phyloP scores from a whole-genome alignment of 495 filamentous ascomycete genomes.

The Aspergillus bridgeri region DNA sequence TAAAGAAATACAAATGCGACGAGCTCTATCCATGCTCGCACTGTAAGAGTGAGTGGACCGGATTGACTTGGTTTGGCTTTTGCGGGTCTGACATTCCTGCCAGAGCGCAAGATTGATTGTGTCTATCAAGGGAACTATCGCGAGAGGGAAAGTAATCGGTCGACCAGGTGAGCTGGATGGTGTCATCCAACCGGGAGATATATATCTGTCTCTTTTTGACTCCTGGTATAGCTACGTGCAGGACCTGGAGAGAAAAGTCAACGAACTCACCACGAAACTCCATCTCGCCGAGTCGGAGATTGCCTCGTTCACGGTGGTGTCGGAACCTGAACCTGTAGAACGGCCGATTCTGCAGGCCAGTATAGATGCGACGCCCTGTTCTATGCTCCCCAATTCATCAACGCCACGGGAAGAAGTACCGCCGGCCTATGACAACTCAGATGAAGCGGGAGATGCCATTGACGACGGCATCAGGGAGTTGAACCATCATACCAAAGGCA shows the following conservation, averaged over 20 bases:
- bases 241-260: slow-evolving; percentile 38
- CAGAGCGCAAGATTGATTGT: slow-evolving; percentile 32
- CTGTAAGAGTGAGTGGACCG: slow-evolving; percentile 34
- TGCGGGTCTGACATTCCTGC: not conserved
- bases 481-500: slow-evolving; percentile 39
- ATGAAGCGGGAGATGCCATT: slow-evolving; percentile 26
- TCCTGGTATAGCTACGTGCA: slow-evolving; percentile 26
- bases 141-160: slow-evolving; percentile 33
- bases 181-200: not conserved
- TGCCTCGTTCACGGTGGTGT: slow-evolving; percentile 7
- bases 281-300: slow-evolving; percentile 22
- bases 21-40: slow-evolving; percentile 40
- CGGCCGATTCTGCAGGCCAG: slow-evolving; percentile 6
- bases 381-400: slow-evolving; percentile 23
- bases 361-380: slow-evolving; percentile 30
- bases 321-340: not conserved
- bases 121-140: slow-evolving; percentile 39
- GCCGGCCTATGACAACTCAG: slow-evolving; percentile 14
- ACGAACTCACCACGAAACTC: slow-evolving; percentile 32
- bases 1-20: slow-evolving; percentile 46
- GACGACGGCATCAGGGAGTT: slow-evolving; percentile 36
- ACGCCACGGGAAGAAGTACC: slow-evolving; percentile 23
- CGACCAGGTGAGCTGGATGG: slow-evolving; percentile 26
- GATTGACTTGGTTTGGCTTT: not conserved
- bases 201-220: not conserved